phyloP scores from a whole-genome alignment of 164 flowering plant species.

The Litsea cubeba region DNA sequence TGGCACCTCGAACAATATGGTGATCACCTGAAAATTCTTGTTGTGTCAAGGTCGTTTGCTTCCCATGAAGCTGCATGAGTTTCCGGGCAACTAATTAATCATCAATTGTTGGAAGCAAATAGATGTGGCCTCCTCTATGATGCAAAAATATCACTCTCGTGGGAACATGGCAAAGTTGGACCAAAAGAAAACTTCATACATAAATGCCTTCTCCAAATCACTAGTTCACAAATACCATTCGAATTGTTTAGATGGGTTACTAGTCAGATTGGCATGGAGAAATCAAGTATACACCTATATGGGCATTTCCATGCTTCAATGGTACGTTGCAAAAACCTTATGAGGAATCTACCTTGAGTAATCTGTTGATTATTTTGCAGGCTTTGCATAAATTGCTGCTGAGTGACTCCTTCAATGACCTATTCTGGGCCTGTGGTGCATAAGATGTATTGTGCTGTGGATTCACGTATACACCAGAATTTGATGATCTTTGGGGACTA shows the following conservation, averaged over 20 bases:
- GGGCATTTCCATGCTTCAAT: too few relatives aligned
- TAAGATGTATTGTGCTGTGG: too few relatives aligned
- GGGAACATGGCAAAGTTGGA: constrained; percentile 41
- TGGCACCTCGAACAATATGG: constrained; percentile 21
- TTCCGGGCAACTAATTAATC: constrained; percentile 32
- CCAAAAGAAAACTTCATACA: constrained; percentile 45
- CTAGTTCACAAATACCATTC: constrained; percentile 20
- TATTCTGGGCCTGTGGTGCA: too few relatives aligned
- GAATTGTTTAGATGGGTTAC: constrained; percentile 36
- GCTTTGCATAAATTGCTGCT: too few relatives aligned
- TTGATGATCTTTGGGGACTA: too few relatives aligned
- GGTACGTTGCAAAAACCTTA: not conserved
- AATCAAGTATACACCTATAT: constrained; percentile 15
- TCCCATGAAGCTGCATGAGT: constrained; percentile 45
- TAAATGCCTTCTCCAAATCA: constrained; percentile 51
- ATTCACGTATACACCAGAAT: too few relatives aligned
- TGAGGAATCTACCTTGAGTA: not conserved
- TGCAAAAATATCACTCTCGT: not conserved
- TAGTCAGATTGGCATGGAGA: constrained; percentile 28
- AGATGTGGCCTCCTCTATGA: not conserved
- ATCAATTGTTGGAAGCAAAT: not conserved
- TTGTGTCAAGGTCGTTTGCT: constrained; percentile 39
- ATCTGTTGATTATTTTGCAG: too few relatives aligned
- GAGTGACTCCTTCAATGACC: too few relatives aligned
- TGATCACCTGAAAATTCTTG: constrained; percentile 28